These are phyloP conservation scores for Vinca major DNA, from an alignment of 305 asterid genomes.

Conservation along the genomic window DNA sequence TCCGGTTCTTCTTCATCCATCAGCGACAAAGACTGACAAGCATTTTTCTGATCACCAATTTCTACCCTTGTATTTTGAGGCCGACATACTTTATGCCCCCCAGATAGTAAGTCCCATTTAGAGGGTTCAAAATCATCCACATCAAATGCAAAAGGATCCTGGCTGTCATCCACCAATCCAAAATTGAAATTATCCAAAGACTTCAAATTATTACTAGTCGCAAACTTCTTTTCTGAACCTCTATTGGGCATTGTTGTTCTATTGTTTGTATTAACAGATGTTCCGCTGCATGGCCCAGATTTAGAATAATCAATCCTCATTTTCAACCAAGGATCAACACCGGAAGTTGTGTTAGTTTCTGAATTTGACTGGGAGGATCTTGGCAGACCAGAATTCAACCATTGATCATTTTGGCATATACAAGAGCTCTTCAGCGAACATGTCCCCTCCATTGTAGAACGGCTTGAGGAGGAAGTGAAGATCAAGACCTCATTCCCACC, in stretches of 20 bases:
- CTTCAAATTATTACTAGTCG: conserved; percentile 23
- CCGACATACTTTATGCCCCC: conserved; percentile 28
- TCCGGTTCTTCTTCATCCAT: conserved; percentile 41
- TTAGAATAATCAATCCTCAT: conserved; percentile 57
- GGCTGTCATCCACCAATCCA: conserved; percentile 32
- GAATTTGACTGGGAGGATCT: conserved; percentile 29
- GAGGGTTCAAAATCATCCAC: conserved; percentile 61
- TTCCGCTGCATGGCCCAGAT: conserved; percentile 50
- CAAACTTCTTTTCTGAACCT: conserved; percentile 31
- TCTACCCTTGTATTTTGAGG: conserved; percentile 31
- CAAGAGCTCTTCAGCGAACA: conserved; percentile 38
- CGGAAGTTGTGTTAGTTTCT: conserved; percentile 27
- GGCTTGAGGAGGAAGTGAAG: conserved; percentile 29
- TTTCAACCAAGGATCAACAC: conserved; percentile 40
- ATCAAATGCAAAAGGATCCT: conserved; percentile 85
- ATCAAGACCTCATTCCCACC: conserved; percentile 21
- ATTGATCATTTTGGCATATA: conserved; percentile 26
- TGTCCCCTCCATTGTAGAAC: conserved; percentile 31
- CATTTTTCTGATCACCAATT: conserved; percentile 24
- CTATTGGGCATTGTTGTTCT: conserved; percentile 24
- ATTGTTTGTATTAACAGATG: conserved; percentile 30
- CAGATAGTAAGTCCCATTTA: conserved; percentile 77
- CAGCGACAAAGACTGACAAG: conserved; percentile 18
- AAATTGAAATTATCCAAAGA: conserved; percentile 15
- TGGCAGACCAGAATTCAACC: conserved; percentile 26